Base-by-base conservation (phyloP, 1,139 yeast genomes). In the Sugiyamaella novakii region DNA sequence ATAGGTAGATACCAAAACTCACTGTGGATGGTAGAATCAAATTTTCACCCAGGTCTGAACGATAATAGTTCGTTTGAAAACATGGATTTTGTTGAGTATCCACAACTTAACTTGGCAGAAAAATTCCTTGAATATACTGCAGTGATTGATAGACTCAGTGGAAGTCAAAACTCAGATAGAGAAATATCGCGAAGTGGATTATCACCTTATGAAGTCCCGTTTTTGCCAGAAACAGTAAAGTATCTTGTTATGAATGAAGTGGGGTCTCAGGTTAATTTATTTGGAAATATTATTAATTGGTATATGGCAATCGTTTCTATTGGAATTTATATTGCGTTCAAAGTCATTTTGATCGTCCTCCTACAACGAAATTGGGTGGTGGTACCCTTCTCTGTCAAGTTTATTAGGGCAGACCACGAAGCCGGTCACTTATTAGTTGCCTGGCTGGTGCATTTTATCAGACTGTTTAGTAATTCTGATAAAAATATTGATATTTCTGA, bases 21-120 rank as follows among this genome's bases (percentile, higher is more conserved):
- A 0, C 65, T 78, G 39, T 87, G 94, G 83, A 77, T 72, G 56
- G 71, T 87, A 43, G 95, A 86, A 57, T 67, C 68, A 51, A 81
- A 81, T 57, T 65, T 69, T n/a, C 84, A 81, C 61, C 84, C 86
- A 1, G 51, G 64, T 37, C 62, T 63, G 44, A 48, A 47, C 14
- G 57, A 59, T 11, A 54, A 58, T 17, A 51, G 58, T 5, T 38
- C 34, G 2, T 8, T 3, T 12, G 11, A 19, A 15, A 34, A 50
- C 3, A 57, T 71, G 6, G 72, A 68, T 18, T 57, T 68, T 11
- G 66, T 71, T 34, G 52, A 54, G 1, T 63, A 61, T 18, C 52
- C 43, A 15, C 46, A 47, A 41, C 64, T 61, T 6, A 46, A 47
- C 15, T 49, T 63, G 12, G 47, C 52, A 19, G 74, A 69, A 14